A percentile compares a stretch with the other conserved stretches of the same genome.
These are phyloP conservation scores for Cryphonectria nitschkei DNA, from an alignment of 2,329 filamentous ascomycete genomes.

Conservation along the genomic window DNA sequence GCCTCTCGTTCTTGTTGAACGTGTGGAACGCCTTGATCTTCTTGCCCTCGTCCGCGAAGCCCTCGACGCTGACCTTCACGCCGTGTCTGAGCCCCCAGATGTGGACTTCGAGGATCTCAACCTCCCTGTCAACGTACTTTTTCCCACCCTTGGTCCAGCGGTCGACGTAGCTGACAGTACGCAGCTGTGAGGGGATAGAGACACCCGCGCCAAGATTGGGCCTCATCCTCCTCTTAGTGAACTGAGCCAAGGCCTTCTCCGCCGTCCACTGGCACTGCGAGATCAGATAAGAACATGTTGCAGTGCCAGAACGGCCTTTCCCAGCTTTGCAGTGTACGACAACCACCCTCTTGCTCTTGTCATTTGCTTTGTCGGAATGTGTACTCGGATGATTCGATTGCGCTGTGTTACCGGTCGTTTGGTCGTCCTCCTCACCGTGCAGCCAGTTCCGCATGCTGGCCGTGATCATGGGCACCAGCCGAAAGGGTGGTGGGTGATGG, in stretches of 20 bases:
- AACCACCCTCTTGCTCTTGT: slow-evolving; percentile 61
- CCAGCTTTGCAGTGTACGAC: slow-evolving; percentile 98
- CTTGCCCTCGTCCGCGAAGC: slow-evolving; percentile 86
- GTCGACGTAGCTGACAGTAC: slow-evolving; percentile 88
- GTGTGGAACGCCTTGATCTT: slow-evolving; percentile 82
- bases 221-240: slow-evolving; percentile 85
- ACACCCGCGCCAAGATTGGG: slow-evolving; percentile 87
- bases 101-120: slow-evolving; percentile 88
- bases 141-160: slow-evolving; percentile 78
- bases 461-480: slow-evolving; percentile 84
- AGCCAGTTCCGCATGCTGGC: slow-evolving; percentile 93
- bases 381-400: slow-evolving; percentile 29
- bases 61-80: slow-evolving; percentile 84
- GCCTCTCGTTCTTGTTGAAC: slow-evolving; percentile 73
- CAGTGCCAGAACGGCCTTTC: slow-evolving; percentile 89
- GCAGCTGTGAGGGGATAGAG: slow-evolving; percentile 88
- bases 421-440: slow-evolving; percentile 48
- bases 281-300: slow-evolving; percentile 87
- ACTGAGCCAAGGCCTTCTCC: slow-evolving; percentile 57
- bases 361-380: slow-evolving; percentile 27
- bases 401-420: slow-evolving; percentile 3
- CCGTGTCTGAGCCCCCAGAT: slow-evolving; percentile 87
- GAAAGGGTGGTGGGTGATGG: slow-evolving; percentile 94
- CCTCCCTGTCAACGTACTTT: slow-evolving; percentile 77
- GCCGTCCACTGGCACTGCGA: slow-evolving; percentile 72